A percentile compares a stretch with the other conserved stretches of the same genome.
phyloP scores from a whole-genome alignment of 2,329 filamentous ascomycete species.

The Sordariomycetes sp. region DNA sequence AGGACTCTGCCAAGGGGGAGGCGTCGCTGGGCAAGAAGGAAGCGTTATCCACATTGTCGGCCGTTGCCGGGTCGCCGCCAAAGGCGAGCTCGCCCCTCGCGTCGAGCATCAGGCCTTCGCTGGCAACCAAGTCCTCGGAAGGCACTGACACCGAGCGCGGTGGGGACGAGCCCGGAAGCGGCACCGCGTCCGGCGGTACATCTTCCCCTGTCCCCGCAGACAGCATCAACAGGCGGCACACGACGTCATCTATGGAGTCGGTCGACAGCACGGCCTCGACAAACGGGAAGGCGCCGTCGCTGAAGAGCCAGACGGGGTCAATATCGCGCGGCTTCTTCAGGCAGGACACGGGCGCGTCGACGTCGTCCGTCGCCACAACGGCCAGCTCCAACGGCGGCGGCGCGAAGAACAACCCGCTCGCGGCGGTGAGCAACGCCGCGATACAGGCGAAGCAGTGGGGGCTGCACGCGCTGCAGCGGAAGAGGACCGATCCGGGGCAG shows the following conservation, averaged over 20 bases:
- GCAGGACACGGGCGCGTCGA: constrained; percentile 23
- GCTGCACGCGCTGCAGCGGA: constrained; percentile 42
- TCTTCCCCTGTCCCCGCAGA: neutral
- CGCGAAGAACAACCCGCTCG: constrained; percentile 27
- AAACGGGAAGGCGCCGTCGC: constrained; percentile 22
- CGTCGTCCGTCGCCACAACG: constrained; percentile 21
- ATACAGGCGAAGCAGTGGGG: constrained; percentile 49
- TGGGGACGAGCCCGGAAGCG: neutral
- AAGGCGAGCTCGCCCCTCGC: neutral
- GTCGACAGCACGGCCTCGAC: constrained; percentile 14
- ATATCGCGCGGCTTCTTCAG: constrained; percentile 29
- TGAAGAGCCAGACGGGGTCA: constrained; percentile 27
- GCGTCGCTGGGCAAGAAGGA: neutral
- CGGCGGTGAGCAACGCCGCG: constrained; percentile 44
- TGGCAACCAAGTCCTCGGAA: neutral
- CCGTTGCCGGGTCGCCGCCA: constrained; percentile 1
- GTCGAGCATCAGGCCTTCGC: neutral
- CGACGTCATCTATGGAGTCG: constrained; percentile 24
- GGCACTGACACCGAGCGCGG: neutral
- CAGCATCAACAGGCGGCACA: constrained; percentile 19
- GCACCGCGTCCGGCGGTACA: neutral
- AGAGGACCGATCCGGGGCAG: constrained; percentile 15
- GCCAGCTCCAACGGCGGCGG: constrained; percentile 11
- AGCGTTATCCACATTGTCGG: neutral
- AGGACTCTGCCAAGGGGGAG: constrained; percentile 1